Evolutionary conservation across 371 early-diverging fungal genomes (phyloP).

Genomic region (Gilbertella persicaria): DNA sequence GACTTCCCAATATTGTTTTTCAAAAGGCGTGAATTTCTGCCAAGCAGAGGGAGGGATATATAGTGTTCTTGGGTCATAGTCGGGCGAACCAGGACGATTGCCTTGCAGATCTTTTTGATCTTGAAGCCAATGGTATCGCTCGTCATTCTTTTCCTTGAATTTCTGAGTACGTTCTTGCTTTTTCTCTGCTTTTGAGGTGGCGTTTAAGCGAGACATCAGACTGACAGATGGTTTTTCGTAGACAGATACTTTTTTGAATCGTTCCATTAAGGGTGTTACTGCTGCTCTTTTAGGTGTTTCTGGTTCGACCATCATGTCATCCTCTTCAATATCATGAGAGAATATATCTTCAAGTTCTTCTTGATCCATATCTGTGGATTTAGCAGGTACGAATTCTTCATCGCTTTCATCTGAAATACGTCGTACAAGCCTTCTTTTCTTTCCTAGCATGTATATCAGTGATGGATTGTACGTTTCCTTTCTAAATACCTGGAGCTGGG

Average conservation of each 20-base stretch:
- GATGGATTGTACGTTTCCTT: not conserved
- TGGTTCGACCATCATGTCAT: slow-evolving; percentile 10
- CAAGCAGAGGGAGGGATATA: slow-evolving; percentile 84
- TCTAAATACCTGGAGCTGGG: not conserved
- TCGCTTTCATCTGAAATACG: slow-evolving; percentile 14
- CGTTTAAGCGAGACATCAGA: slow-evolving; percentile 6
- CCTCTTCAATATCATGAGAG: slow-evolving; percentile 5
- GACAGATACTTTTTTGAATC: slow-evolving; percentile 4
- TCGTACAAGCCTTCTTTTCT: slow-evolving; percentile 8
- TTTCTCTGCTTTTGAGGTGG: slow-evolving; percentile 3
- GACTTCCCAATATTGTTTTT: slow-evolving; percentile 99
- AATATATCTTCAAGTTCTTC: slow-evolving; percentile 10
- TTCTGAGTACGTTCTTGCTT: slow-evolving; percentile 37
- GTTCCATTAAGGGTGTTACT: slow-evolving; percentile 18
- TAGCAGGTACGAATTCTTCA: slow-evolving; percentile 16
- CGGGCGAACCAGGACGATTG: slow-evolving; percentile 65
- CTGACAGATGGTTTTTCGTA: slow-evolving; percentile 3
- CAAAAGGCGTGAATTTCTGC: slow-evolving; percentile 94
- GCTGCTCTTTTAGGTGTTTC: not conserved
- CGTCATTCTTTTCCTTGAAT: slow-evolving; percentile 84
- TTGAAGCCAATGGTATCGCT: slow-evolving; percentile 86
- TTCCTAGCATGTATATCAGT: not conserved
- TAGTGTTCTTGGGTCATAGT: slow-evolving; percentile 96
- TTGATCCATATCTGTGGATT: not conserved
- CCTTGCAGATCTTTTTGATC: slow-evolving; percentile 82